Evolutionary conservation across 345 rosid species (phyloP), one percentile per base, ranked within the genome.

Genomic region (Lagerstroemia speciosa): DNA sequence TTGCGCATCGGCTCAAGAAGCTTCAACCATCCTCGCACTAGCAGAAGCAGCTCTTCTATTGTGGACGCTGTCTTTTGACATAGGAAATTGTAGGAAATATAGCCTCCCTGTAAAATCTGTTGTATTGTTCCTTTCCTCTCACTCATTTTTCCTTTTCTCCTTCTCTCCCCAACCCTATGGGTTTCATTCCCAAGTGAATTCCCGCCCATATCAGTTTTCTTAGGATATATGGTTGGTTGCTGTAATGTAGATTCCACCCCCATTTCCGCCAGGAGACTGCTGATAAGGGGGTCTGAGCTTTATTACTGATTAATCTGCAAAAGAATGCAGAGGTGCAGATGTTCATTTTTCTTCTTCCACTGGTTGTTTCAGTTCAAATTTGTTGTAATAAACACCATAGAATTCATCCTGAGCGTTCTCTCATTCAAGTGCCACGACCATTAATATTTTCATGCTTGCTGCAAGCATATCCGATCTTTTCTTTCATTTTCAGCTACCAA

Each of bases 11-110:
- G 67, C 70, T 85, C 32, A 83, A 80, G 74, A 83, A 84, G 62
- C 86, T 84, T 33, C 86, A 82, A 62, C 86, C 86, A 27, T 86
- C 87, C 0, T 73, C 83, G 0, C 77, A 78, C 43, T 87, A 80
- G 82, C 46, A 29, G 33, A 27, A 30, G 19, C 20, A 27, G 34
- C 63, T 30, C 63, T 30, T 53, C 63, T 41, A 27, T 8, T n/a
- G 4, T 16, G 31, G 7, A 11, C 11, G 5, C 30, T 30, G 34
- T 58, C 33, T 27, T 14, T 58, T 58, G 29, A 27, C 63, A 29
- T 58, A 58, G 63, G 63, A 58, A 27, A 1, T 29, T 58, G 63
- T 58, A 58, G 63, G 63, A 58, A 58, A 19, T 58, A 27, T 58
- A 58, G 63, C 34, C 33, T 2, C 29, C 19, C 63, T 58, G 63